Evolutionary conservation across 768 basidiomycete species (phyloP).

Genomic region (Panaeolus cyanescens): DNA sequence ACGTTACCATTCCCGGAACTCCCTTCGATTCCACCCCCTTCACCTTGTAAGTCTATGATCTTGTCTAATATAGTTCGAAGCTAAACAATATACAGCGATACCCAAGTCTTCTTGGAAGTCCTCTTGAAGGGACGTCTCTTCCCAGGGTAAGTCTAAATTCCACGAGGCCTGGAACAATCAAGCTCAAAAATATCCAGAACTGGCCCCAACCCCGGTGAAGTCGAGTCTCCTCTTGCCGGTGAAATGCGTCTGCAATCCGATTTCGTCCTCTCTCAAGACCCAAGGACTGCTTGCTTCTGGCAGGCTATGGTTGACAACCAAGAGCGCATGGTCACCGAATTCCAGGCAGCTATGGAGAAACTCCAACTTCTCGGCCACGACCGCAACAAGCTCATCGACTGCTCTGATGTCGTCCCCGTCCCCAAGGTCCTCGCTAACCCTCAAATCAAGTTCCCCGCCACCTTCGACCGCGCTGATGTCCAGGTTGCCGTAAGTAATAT

Average conservation of each 20-base stretch:
- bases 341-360: conserved; percentile 10
- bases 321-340: conserved; percentile 9
- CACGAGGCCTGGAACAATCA: not conserved
- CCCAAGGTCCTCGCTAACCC: conserved; percentile 6
- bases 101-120: conserved; percentile 34
- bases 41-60: not conserved
- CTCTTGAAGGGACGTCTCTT: conserved; percentile 18
- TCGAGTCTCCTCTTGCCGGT: conserved; percentile 12
- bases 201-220: conserved; percentile 9
- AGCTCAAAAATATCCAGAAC: not conserved
- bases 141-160: not conserved
- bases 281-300: conserved; percentile 14
- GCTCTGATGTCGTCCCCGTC: conserved; percentile 15
- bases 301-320: conserved; percentile 14
- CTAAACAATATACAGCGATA: conserved; percentile 15
- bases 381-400: too few species aligned
- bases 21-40: not conserved
- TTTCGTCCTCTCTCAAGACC: conserved; percentile 12
- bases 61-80: not conserved
- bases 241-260: conserved; percentile 14
- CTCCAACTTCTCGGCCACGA: conserved; percentile 9
- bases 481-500: conserved; percentile 11
- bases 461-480: conserved; percentile 13
- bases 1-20: too few species aligned
- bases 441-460: conserved; percentile 19